phyloP scores from a whole-genome alignment of 345 rosid species.

The Draba incana region DNA sequence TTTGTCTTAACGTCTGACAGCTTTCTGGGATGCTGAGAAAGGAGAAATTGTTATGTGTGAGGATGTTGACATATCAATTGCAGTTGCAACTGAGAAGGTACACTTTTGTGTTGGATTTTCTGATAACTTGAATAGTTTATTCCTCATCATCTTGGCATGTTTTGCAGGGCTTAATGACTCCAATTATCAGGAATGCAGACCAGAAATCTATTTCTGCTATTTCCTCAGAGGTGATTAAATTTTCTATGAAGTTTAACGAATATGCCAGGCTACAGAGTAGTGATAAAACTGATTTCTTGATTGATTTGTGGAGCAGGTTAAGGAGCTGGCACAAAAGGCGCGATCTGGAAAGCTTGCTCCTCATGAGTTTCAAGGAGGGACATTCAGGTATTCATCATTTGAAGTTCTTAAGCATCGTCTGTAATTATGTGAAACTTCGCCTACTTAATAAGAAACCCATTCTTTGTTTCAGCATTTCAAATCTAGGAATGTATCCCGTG shows the following conservation, averaged over 20 bases:
- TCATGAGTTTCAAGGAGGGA: constrained; percentile 94
- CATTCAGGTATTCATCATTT: constrained; percentile 67
- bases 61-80: constrained; percentile 86
- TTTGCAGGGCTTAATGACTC: constrained; percentile 94
- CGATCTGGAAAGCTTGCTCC: constrained; percentile 91
- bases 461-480: constrained; percentile 79
- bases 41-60: constrained; percentile 70
- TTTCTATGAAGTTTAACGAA: constrained; percentile 11
- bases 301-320: constrained; percentile 55
- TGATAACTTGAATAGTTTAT: background rate
- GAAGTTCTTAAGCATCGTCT: constrained; percentile 21
- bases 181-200: constrained; percentile 86
- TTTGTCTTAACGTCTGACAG: constrained; percentile 50
- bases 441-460: constrained; percentile 18
- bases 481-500: constrained; percentile 98
- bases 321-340: constrained; percentile 94
- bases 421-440: background rate
- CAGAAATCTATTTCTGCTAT: constrained; percentile 89
- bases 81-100: constrained; percentile 99
- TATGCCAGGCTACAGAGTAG: constrained; percentile 14
- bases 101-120: constrained; percentile 27
- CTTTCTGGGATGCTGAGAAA: constrained; percentile 79
- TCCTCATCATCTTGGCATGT: constrained; percentile 39
- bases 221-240: constrained; percentile 67
- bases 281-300: background rate